Conservation (phyloP, 257 asterid species). For the Petrea volubilis region DNA sequence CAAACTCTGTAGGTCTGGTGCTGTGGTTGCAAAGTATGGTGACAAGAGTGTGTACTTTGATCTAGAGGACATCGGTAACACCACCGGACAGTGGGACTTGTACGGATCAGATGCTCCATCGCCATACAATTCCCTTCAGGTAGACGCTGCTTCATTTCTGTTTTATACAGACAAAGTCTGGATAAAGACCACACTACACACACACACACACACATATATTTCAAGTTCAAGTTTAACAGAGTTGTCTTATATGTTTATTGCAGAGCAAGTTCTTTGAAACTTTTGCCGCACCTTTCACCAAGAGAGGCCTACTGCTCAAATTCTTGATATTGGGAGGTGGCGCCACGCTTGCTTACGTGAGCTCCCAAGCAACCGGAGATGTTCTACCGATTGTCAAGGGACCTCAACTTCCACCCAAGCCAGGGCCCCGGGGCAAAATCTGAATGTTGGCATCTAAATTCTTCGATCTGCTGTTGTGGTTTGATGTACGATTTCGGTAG, state of each 20-base stretch:
- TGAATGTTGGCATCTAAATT: conserved; percentile 29
- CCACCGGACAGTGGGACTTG: conserved; percentile 97
- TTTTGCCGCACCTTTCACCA: conserved; percentile 97
- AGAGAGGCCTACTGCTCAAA: conserved; percentile 92
- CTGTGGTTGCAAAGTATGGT: conserved; percentile 91
- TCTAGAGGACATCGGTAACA: conserved; percentile 87
- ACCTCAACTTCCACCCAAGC: conserved; percentile 90
- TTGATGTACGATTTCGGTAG: conserved; percentile 37
- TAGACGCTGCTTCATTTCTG: background rate
- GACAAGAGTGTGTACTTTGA: conserved; percentile 95
- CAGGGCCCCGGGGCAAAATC: conserved; percentile 85
- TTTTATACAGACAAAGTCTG: too few relatives aligned
- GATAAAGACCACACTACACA: too few relatives aligned
- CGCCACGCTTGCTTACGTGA: conserved; percentile 72
- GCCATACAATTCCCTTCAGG: conserved; percentile 93
- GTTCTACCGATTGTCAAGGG: conserved; percentile 88
- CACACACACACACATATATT: too few relatives aligned
- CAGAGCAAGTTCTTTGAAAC: conserved; percentile 98
- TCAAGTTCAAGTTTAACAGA: too few relatives aligned
- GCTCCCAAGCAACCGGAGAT: conserved; percentile 88
- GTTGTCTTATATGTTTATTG: too few relatives aligned
- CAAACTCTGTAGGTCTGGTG: conserved; percentile 51
- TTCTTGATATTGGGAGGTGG: conserved; percentile 96
- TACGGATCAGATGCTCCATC: conserved; percentile 97
- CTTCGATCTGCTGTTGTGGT: conserved; percentile 18